Base-by-base conservation (phyloP, 306 rosid genomes). In the Vigna reflexopilosa region DNA sequence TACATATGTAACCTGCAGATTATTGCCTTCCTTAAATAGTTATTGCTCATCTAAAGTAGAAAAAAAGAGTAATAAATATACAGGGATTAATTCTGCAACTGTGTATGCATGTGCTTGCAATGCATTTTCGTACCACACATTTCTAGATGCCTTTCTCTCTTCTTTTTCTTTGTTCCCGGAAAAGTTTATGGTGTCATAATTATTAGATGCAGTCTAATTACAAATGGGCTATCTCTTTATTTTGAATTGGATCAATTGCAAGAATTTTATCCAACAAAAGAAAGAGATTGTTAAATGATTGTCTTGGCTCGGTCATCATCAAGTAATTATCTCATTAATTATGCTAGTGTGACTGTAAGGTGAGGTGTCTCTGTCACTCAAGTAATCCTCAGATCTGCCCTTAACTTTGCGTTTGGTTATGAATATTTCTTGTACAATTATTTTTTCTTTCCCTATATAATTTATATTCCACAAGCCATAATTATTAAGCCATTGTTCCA, bases 291-390 rank as follows among this genome's bases (percentile, higher is more conserved):
- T 73, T 73, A 49, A 70, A 81, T 50, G 59, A 64, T 82, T 79
- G 77, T 59, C 61, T 30, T 49, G 76, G 70, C 70, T 67, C 13
- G 62, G 50, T 64, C 57, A 77, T 72, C 36, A 56, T 55, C 65
- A 11, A 63, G 20, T 55, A 69, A 69, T 55, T 69, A 77, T 57
- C 55, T 70, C 77, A 71, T 79, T 80, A 52, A 72, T 77, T 59
- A 30, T 82, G 75, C 47, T 44, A 63, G 32, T 1, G 81, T 50
- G 73, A 54, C 55, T 42, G 61, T 59, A 52, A 59, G 89, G 81
- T 86, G 65, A 40, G 80, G 62, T 86, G 89, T 86, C 87, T 61
- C 77, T 47, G 63, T 86, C 85, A 80, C 48, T 16, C 74, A 83
- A 72, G 75, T 72, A 79, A 71, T 79, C 82, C 80, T 78, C 80